phyloP scores from a whole-genome alignment of 179 eudicot genomes.

The Actinidia polygama region DNA sequence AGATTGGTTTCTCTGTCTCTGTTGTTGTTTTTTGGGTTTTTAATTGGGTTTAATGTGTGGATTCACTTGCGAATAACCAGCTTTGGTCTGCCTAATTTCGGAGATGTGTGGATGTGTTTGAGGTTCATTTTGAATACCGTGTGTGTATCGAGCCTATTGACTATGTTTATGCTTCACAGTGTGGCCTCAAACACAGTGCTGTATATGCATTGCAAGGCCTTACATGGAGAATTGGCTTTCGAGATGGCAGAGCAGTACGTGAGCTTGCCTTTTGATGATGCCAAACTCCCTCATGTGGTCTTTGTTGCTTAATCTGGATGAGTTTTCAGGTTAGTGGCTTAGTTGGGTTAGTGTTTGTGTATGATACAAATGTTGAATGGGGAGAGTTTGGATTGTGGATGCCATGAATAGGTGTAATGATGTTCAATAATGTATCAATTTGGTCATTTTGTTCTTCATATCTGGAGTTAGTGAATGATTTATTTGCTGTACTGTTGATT shows the following conservation, averaged over 20 bases:
- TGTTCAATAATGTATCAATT: too few relatives aligned
- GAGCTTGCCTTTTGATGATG: conserved; percentile 70
- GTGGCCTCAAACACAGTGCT: conserved; percentile 52
- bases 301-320: conserved; percentile 35
- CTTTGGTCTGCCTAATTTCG: too few relatives aligned
- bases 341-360: neutral
- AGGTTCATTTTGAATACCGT: conserved; percentile 39
- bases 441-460: too few relatives aligned
- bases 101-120: conserved; percentile 47
- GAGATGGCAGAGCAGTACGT: conserved; percentile 84
- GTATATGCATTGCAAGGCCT: conserved; percentile 78
- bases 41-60: conserved; percentile 31
- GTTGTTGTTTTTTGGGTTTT: conserved; percentile 37
- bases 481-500: too few relatives aligned
- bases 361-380: too few relatives aligned
- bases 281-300: conserved; percentile 60
- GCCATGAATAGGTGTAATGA: too few relatives aligned
- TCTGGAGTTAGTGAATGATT: too few relatives aligned
- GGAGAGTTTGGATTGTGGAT: too few relatives aligned
- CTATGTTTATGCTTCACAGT: conserved; percentile 50
- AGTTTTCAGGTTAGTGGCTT: conserved; percentile 27
- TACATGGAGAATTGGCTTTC: conserved; percentile 73
- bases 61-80: conserved; percentile 15
- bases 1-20: conserved; percentile 46
- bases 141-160: conserved; percentile 44